Base-by-base conservation (phyloP, 2,329 filamentous ascomycete genomes). In the Colletotrichum trifolii region DNA sequence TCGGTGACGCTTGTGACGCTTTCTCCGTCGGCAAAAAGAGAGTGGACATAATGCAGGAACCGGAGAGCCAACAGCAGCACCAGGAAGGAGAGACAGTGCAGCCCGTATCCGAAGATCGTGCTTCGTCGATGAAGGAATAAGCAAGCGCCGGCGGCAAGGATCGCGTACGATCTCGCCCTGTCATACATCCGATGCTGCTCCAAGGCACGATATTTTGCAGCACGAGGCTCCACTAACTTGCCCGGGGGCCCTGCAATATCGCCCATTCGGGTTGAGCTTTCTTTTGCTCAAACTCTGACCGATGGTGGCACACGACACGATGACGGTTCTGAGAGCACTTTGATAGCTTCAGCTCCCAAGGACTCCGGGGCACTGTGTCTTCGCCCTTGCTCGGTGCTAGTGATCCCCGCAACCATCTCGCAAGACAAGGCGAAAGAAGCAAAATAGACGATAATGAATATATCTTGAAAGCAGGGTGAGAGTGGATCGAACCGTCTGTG, bases 401-500 rank as follows among this genome's bases (percentile, higher is more conserved):
- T 17, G 17, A 17, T 17, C 17, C 17, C 17, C 55, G 17, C 50
- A 17, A 42, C 12, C 36, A 25, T 40, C 61, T 50, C 58, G 46
- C 46, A 54, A 62, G 46, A 35, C 57, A 61, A 15, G 56, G 50
- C 35, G 34, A 13, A 50, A 55, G 45, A 50, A 54, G 56, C 38
- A 60, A 61, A 46, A 39, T 47, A n/a, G 53, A 33, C 53, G 25
- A n/a, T 25, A 15, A 64, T 49, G 57, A 45, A 35, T 42, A 64
- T 25, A 25, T 25, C 53, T 34, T 17, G 55, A 58, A 42, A 17
- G 35, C 6, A 50, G 38, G 50, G 57, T 25, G 17, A 60, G n/a
- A 34, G 50, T 55, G 62, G 50, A 47, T 52, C 43, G 49, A 25
- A 43, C 53, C 8, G 62, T 65, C 57, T 61, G 62, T 65, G 62